phyloP scores from a whole-genome alignment of 2,329 filamentous ascomycete genomes.

The Aureobasidium uvarum region DNA sequence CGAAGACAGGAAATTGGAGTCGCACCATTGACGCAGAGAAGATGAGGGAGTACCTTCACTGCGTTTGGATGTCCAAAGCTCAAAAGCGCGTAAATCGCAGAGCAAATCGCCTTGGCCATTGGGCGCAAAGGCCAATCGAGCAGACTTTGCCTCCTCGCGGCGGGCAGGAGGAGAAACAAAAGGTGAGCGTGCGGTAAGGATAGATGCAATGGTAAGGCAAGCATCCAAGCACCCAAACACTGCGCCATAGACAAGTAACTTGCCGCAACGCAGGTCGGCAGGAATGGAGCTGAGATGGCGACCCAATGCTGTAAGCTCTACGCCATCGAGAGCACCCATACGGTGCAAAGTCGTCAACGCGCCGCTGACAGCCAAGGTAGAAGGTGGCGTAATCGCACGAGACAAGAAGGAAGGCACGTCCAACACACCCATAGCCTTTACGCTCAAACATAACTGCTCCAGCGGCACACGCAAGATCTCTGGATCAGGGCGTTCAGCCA shows the following conservation, averaged over 20 bases:
- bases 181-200: conserved; percentile 83
- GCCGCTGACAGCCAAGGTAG: conserved; percentile 78
- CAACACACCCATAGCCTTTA: conserved; percentile 88
- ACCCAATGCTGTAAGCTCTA: conserved; percentile 84
- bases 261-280: conserved; percentile 86
- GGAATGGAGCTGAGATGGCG: conserved; percentile 94
- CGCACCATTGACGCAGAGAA: conserved; percentile 73
- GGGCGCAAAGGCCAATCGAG: conserved; percentile 68
- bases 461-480: conserved; percentile 91
- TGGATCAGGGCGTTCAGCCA: conserved; percentile 85
- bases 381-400: conserved; percentile 85
- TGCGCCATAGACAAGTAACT: conserved; percentile 91
- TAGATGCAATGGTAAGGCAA: conserved; percentile 82
- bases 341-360: conserved; percentile 74
- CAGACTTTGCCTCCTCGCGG: conserved; percentile 75
- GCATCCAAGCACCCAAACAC: conserved; percentile 91
- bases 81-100: conserved; percentile 80
- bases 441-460: conserved; percentile 90
- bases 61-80: conserved; percentile 71
- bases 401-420: conserved; percentile 80
- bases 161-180: conserved; percentile 83
- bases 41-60: conserved; percentile 57
- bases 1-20: conserved; percentile 77
- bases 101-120: conserved; percentile 79
- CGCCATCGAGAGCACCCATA: conserved; percentile 85